Conservation (phyloP, 352 stramenopile genomes). For the Hyaloperonospora brassicae region DNA sequence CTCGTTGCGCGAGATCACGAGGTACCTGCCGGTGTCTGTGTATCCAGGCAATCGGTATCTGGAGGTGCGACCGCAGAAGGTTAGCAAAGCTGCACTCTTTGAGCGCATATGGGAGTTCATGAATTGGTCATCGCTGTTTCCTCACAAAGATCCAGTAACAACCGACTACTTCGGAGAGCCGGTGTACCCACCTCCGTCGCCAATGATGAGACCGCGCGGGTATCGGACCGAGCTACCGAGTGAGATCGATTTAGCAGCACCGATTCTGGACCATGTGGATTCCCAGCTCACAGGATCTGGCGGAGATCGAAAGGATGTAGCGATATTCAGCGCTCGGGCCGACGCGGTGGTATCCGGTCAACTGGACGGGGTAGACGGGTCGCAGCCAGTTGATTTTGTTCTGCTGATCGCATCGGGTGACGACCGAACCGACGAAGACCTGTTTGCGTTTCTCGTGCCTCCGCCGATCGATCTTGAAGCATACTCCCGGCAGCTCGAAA, state of each 20-base stretch:
- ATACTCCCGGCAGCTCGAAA: constrained; percentile 69
- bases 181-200: constrained; percentile 36
- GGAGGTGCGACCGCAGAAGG: constrained; percentile 70
- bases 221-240: constrained; percentile 11
- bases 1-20: constrained; percentile 64
- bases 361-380: constrained; percentile 20
- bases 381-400: constrained; percentile 64
- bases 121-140: constrained; percentile 62
- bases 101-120: constrained; percentile 82
- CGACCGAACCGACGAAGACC: constrained; percentile 74
- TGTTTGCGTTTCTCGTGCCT: constrained; percentile 70
- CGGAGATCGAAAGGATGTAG: constrained; percentile 20
- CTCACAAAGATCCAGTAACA: constrained; percentile 50
- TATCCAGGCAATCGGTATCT: constrained; percentile 67
- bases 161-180: constrained; percentile 68
- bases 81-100: constrained; percentile 74
- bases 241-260: constrained; percentile 9
- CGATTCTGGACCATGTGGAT: constrained; percentile 10
- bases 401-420: constrained; percentile 80
- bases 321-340: constrained; percentile 8
- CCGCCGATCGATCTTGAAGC: constrained; percentile 76
- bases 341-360: constrained; percentile 8
- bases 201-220: constrained; percentile 37
- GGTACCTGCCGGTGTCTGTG: constrained; percentile 64
- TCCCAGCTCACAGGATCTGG: constrained; percentile 7